A percentile compares a stretch with the other conserved stretches of the same genome.
Conservation (phyloP, 371 early-diverging fungal species). For the Apophysomyces sp. region DNA sequence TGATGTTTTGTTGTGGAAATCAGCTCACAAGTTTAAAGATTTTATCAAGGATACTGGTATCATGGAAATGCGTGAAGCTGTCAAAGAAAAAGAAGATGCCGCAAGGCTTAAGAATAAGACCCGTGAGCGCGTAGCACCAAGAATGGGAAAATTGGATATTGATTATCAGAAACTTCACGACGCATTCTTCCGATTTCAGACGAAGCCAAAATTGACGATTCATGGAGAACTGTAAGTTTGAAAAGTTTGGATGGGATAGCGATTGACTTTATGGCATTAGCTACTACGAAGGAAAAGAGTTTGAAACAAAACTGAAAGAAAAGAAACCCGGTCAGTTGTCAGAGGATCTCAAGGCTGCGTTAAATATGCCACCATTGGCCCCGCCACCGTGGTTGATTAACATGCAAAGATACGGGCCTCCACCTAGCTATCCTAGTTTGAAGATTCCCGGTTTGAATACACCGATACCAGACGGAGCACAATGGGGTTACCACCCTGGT, state of each 20-base stretch:
- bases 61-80: conserved; percentile 92
- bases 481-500: conserved; percentile 98
- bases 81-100: conserved; percentile 82
- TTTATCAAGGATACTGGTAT: conserved; percentile 98
- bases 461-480: conserved; percentile 97
- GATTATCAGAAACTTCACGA: conserved; percentile 97
- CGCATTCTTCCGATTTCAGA: conserved; percentile 96
- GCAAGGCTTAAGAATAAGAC: conserved; percentile 82
- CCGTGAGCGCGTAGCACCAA: conserved; percentile 88
- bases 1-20: neutral
- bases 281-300: conserved; percentile 97
- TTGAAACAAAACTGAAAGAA: conserved; percentile 85
- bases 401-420: conserved; percentile 98
- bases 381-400: conserved; percentile 99
- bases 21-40: conserved; percentile 39
- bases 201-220: conserved; percentile 78
- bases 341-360: conserved; percentile 83
- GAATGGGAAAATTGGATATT: conserved; percentile 94
- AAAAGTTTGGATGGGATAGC: neutral
- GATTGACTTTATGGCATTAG: conserved; percentile 26
- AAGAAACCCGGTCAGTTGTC: conserved; percentile 90
- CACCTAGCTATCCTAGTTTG: conserved; percentile 92
- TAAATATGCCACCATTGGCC: conserved; percentile 89
- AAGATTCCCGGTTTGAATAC: conserved; percentile 97
- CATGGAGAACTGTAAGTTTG: conserved; percentile 84